Evolutionary conservation across 73 alveolate species (phyloP).

Genomic region (Paramecium sonneborni): DNA sequence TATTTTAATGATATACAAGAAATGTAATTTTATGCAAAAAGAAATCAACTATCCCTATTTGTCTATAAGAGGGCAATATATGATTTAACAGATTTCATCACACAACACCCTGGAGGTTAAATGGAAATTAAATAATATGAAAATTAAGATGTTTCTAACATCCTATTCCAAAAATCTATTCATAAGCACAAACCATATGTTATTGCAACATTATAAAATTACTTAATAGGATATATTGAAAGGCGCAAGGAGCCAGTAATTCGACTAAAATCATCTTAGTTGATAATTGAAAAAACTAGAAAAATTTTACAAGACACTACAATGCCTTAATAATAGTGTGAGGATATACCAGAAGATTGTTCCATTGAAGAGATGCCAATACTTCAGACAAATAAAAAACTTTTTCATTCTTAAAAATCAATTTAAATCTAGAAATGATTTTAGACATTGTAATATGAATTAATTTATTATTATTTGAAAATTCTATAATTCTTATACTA

Average conservation of each 20-base stretch:
- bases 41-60: background rate
- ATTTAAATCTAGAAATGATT: background rate
- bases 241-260: background rate
- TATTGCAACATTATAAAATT: background rate
- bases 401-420: slow-evolving; percentile 1
- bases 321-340: background rate
- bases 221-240: slow-evolving; percentile 32
- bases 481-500: background rate
- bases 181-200: background rate
- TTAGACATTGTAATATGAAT: background rate
- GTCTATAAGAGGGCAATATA: slow-evolving; percentile 6
- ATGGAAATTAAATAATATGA: background rate
- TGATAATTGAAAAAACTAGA: slow-evolving; percentile 43
- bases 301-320: slow-evolving; percentile 20
- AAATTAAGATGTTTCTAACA: background rate
- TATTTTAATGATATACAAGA: slow-evolving; percentile 45
- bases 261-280: background rate
- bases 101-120: slow-evolving; percentile 46
- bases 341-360: slow-evolving; percentile 38
- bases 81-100: slow-evolving; percentile 21
- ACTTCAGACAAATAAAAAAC: background rate
- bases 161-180: background rate
- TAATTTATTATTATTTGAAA: background rate
- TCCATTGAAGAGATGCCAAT: slow-evolving; percentile 37
- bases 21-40: background rate